Conservation (phyloP, 129 eudicot genomes). For the Silybum marianum region DNA sequence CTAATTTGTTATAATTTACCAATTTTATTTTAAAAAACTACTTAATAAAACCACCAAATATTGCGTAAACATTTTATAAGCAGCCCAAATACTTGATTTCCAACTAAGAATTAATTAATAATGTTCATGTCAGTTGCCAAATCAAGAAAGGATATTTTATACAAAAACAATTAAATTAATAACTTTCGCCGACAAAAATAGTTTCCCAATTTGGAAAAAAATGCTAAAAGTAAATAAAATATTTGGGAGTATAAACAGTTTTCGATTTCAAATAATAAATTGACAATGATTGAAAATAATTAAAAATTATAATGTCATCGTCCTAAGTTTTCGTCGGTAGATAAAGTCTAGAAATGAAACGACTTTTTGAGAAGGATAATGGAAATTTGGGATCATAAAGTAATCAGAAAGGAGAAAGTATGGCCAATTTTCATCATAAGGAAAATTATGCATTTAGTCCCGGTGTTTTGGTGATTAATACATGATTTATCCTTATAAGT, state of each 20-base stretch:
- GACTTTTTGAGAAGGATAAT: not conserved
- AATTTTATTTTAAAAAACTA: not conserved
- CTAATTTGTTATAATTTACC: not conserved
- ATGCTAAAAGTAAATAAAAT: not conserved
- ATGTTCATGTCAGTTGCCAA: not conserved
- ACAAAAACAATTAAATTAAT: not conserved
- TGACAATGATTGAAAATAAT: not conserved
- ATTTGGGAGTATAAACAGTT: not conserved
- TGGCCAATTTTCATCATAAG: not conserved
- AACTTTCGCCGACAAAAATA: not conserved
- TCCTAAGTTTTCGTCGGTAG: conserved; percentile 1
- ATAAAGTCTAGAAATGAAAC: conserved; percentile 1
- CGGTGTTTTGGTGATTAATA: too few relatives aligned
- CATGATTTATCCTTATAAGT: too few relatives aligned
- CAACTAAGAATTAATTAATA: not conserved
- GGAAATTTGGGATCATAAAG: not conserved
- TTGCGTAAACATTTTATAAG: not conserved
- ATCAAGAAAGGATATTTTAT: not conserved
- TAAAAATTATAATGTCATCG: not conserved
- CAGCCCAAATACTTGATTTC: not conserved
- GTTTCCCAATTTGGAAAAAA: not conserved
- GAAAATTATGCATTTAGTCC: not conserved
- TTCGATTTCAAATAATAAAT: not conserved
- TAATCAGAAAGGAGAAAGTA: not conserved
- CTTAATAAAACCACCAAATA: not conserved